Evolutionary conservation across 2,329 filamentous ascomycete species (phyloP).

Genomic region (Teratosphaeria zuluensis): DNA sequence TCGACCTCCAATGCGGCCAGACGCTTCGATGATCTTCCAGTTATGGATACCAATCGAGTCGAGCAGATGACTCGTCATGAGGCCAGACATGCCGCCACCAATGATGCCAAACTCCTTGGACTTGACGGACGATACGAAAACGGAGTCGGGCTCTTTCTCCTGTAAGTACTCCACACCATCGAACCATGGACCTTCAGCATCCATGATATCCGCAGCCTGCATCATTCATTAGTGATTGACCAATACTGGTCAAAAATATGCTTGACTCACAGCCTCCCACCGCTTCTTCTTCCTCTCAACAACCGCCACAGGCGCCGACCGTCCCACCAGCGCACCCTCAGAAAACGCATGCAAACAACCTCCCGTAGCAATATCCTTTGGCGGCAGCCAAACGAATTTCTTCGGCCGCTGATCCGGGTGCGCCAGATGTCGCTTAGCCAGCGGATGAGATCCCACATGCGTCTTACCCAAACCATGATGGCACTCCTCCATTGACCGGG

Average conservation of each 20-base stretch:
- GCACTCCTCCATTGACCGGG: conserved; percentile 23
- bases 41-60: conserved; percentile 49
- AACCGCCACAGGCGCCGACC: conserved; percentile 32
- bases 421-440: conserved; percentile 17
- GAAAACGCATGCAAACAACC: conserved; percentile 40
- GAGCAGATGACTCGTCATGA: conserved; percentile 47
- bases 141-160: conserved; percentile 42
- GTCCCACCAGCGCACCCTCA: conserved; percentile 29
- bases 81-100: conserved; percentile 55
- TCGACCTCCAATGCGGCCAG: conserved; percentile 51
- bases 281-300: conserved; percentile 26
- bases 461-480: conserved; percentile 38
- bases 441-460: conserved; percentile 26
- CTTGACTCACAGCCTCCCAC: conserved; percentile 23
- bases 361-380: conserved; percentile 16
- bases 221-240: background rate
- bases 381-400: conserved; percentile 41
- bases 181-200: conserved; percentile 54
- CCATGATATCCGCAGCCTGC: conserved; percentile 38
- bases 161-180: conserved; percentile 52
- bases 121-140: conserved; percentile 47
- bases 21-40: conserved; percentile 53
- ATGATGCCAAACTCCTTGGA: conserved; percentile 52
- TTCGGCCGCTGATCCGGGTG: conserved; percentile 29
- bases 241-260: background rate